These are phyloP conservation scores for Mitragyna speciosa DNA, from an alignment of 257 asterid species.

Conservation along the genomic window DNA sequence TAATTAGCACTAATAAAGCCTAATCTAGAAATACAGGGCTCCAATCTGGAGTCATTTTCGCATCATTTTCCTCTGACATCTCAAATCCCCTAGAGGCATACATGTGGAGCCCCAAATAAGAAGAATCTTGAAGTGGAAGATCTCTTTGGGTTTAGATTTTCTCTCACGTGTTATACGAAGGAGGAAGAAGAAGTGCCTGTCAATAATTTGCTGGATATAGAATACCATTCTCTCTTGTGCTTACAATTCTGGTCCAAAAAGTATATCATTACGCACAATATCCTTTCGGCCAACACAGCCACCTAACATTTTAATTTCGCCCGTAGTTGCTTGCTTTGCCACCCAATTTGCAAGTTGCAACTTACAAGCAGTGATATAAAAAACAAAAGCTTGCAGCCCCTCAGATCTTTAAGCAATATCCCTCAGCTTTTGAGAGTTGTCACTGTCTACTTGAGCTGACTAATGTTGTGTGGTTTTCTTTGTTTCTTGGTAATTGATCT, in stretches of 20 bases:
- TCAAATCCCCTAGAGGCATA: conserved; percentile 38
- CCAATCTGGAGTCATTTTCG: conserved; percentile 35
- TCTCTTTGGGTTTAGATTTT: conserved; percentile 37
- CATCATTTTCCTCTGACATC: conserved; percentile 34
- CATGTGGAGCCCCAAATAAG: conserved; percentile 43
- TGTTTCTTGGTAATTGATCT: too few species aligned
- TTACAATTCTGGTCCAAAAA: background rate
- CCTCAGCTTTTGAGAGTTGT: background rate
- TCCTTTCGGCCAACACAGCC: background rate
- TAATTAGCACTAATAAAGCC: background rate
- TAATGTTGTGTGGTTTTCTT: background rate
- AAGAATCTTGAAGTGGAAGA: conserved; percentile 59
- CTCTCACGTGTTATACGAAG: conserved; percentile 17
- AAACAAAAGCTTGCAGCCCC: background rate
- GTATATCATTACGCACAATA: background rate
- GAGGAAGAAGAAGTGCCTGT: background rate
- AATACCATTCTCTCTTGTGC: background rate
- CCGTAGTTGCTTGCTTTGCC: conserved; percentile 12
- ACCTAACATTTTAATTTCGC: background rate
- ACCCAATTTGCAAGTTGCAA: conserved; percentile 17
- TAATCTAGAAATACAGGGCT: background rate
- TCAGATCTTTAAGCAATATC: background rate
- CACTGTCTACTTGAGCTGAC: background rate
- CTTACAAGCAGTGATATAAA: background rate
- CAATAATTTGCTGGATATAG: background rate